phyloP scores from a whole-genome alignment of 495 filamentous ascomycete species.

The Xylaria palmicola region DNA sequence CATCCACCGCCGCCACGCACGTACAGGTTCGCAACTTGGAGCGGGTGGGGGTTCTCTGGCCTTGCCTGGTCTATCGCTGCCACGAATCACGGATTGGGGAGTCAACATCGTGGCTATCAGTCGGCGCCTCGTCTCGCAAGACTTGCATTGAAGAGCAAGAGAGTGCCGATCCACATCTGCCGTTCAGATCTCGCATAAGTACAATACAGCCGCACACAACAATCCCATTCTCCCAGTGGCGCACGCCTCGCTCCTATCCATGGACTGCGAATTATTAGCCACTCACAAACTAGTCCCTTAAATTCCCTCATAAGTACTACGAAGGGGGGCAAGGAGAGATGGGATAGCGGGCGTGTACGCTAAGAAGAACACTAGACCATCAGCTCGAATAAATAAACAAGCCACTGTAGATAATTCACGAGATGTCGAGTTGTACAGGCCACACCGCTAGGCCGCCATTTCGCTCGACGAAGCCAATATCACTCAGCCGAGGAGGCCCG shows the following conservation, averaged over 20 bases:
- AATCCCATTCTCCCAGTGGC: conserved; percentile 8
- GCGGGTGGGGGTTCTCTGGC: not conserved
- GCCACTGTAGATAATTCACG: not conserved
- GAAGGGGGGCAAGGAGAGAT: not conserved
- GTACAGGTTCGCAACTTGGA: no score
- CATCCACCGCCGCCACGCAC: not conserved
- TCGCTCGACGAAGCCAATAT: conserved; percentile 1
- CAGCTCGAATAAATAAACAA: not conserved
- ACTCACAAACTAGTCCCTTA: not conserved
- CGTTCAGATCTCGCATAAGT: conserved; percentile 14
- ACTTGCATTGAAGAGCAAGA: not conserved
- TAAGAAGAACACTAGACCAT: not conserved
- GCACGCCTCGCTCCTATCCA: not conserved
- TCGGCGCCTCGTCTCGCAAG: not conserved
- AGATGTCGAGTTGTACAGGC: not conserved
- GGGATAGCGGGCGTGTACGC: not conserved
- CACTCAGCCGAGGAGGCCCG: not conserved
- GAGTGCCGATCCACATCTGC: conserved; percentile 11
- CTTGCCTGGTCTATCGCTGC: not conserved
- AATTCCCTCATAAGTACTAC: not conserved
- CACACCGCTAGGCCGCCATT: conserved; percentile 5
- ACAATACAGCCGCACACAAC: conserved; percentile 9
- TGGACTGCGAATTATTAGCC: not conserved
- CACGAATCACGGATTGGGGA: not conserved
- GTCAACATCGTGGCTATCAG: not conserved